Conservation (phyloP, 1,139 yeast genomes). For the Kodamaea ohmeri region DNA sequence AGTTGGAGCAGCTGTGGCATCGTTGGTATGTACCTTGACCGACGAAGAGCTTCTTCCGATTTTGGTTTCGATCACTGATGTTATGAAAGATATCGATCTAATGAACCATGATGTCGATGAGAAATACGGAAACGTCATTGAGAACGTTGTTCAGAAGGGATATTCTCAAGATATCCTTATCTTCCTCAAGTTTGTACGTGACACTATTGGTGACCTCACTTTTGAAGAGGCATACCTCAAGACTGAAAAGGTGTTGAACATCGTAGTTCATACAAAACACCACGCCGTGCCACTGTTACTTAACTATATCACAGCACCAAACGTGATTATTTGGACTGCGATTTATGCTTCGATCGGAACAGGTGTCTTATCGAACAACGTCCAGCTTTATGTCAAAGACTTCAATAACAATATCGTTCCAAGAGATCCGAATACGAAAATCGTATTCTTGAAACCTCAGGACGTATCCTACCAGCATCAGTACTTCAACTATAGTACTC, state of each 20-base stretch:
- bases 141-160: constrained; percentile 66
- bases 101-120: constrained; percentile 59
- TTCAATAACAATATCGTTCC: constrained; percentile 56
- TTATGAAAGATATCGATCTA: constrained; percentile 48
- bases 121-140: constrained; percentile 63
- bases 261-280: constrained; percentile 85
- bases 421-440: constrained; percentile 30
- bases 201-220: constrained; percentile 78
- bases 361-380: constrained; percentile 58
- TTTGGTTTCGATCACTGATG: constrained; percentile 46
- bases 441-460: constrained; percentile 43
- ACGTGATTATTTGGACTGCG: constrained; percentile 88
- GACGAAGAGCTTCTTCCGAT: constrained; percentile 55
- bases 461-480: constrained; percentile 46
- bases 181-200: constrained; percentile 74
- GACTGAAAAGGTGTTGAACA: constrained; percentile 79
- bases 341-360: constrained; percentile 71
- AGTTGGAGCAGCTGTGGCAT: constrained; percentile 90
- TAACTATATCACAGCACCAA: constrained; percentile 92
- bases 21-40: constrained; percentile 69
- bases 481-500: constrained; percentile 29
- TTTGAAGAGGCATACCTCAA: constrained; percentile 90
- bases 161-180: constrained; percentile 82
- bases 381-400: constrained; percentile 69
- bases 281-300: constrained; percentile 69